phyloP scores from a whole-genome alignment of 2,329 filamentous ascomycete species.

The Aspergillus sp. region DNA sequence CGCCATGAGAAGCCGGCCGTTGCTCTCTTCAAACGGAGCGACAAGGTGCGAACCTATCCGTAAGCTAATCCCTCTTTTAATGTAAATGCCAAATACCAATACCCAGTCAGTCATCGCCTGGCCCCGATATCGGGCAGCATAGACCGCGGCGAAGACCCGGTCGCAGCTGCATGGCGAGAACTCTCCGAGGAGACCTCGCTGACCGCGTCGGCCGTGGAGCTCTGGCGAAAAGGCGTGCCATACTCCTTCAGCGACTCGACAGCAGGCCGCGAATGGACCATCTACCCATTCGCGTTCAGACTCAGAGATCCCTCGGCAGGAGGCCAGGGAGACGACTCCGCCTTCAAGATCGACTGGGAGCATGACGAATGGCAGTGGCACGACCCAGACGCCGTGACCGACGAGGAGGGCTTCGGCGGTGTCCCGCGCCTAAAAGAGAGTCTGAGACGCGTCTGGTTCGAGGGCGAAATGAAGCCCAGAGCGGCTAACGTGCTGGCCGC shows the following conservation, averaged over 20 bases:
- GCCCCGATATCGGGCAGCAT: conserved; percentile 56
- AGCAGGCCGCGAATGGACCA: conserved; percentile 50
- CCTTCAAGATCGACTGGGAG: conserved; percentile 53
- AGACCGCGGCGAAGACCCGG: conserved; percentile 45
- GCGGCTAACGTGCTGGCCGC: conserved; percentile 39
- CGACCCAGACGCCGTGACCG: conserved; percentile 42
- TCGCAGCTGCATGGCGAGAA: conserved; percentile 53
- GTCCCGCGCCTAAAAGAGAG: conserved; percentile 53
- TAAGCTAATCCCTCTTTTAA: conserved; percentile 18
- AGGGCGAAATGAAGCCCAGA: conserved; percentile 39
- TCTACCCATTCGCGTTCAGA: conserved; percentile 52
- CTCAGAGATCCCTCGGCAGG: conserved; percentile 30
- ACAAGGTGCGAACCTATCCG: conserved; percentile 52
- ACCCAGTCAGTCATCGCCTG: conserved; percentile 39
- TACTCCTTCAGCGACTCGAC: conserved; percentile 48
- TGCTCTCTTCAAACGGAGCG: conserved; percentile 54
- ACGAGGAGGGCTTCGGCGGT: conserved; percentile 39
- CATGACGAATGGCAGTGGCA: conserved; percentile 52
- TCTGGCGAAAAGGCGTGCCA: conserved; percentile 50
- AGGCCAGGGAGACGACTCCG: conserved; percentile 31
- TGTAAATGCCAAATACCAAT: background rate
- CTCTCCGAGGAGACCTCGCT: conserved; percentile 54
- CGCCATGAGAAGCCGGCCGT: conserved; percentile 34
- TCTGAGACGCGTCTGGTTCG: conserved; percentile 51
- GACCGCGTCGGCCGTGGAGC: conserved; percentile 36